phyloP scores from a whole-genome alignment of 768 basidiomycete genomes.

The Pulveroboletus ravenelii region DNA sequence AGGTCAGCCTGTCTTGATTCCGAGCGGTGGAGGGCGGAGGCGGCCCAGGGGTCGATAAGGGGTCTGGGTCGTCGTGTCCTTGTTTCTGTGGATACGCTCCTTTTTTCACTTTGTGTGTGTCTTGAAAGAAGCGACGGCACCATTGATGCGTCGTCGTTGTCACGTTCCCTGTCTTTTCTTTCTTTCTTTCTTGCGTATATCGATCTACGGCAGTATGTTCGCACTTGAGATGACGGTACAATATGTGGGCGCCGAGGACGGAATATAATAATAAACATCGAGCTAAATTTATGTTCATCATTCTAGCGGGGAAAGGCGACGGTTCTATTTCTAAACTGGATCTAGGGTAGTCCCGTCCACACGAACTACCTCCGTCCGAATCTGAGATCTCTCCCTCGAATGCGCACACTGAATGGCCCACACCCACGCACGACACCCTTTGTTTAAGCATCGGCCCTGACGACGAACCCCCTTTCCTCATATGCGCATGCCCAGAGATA shows the following conservation, averaged over 20 bases:
- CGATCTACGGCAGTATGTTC: not conserved
- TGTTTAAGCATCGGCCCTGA: not conserved
- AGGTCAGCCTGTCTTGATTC: not conserved
- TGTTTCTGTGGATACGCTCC: not conserved
- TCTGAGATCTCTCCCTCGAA: not conserved
- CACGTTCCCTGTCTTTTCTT: too few relatives aligned
- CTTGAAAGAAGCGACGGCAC: not conserved
- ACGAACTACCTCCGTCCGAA: not conserved
- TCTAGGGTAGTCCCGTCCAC: not conserved
- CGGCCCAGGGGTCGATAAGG: constrained; percentile 8
- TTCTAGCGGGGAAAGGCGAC: too few relatives aligned
- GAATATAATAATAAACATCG: too few relatives aligned
- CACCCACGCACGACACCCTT: not conserved
- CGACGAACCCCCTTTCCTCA: too few relatives aligned
- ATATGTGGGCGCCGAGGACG: too few relatives aligned
- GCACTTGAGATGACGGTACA: not conserved
- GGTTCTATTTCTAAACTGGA: not conserved
- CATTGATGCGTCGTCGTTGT: not conserved
- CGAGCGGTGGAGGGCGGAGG: constrained; percentile 3
- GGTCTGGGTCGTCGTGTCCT: too few relatives aligned
- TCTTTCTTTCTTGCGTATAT: too few relatives aligned
- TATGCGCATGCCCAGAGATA: not conserved
- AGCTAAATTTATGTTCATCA: too few relatives aligned
- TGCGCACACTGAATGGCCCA: not conserved
- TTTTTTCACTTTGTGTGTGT: not conserved